phyloP scores from a whole-genome alignment of 2,329 filamentous ascomycete genomes.

The Dothideomycetes sp. region DNA sequence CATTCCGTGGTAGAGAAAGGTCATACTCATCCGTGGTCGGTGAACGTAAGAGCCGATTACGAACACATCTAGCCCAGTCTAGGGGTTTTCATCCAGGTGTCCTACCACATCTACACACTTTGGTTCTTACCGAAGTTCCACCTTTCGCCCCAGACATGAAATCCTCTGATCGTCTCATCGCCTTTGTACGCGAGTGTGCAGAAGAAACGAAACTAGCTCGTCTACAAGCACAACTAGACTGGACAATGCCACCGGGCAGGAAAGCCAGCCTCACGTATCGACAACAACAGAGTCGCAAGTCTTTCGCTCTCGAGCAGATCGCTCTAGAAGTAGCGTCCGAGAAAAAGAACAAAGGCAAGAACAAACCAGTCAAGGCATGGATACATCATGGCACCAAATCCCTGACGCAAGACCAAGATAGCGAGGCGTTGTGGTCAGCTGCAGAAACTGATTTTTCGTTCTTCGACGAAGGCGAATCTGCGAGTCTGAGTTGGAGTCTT shows the following conservation, averaged over 20 bases:
- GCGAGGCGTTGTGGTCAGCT: constrained; percentile 51
- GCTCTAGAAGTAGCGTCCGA: constrained; percentile 45
- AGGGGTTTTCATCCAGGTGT: constrained; percentile 44
- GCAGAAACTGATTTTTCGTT: constrained; percentile 50
- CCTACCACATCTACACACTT: constrained; percentile 44
- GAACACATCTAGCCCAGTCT: constrained; percentile 18
- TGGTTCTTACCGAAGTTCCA: constrained; percentile 50
- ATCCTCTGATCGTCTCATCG: constrained; percentile 39
- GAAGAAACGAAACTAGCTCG: constrained; percentile 45
- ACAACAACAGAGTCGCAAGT: constrained; percentile 38
- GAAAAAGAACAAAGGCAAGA: constrained; percentile 33
- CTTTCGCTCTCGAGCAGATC: constrained; percentile 48
- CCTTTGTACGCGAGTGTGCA: constrained; percentile 49
- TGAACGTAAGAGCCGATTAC: constrained; percentile 23
- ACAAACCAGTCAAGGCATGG: constrained; percentile 35
- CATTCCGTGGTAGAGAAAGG: constrained; percentile 15
- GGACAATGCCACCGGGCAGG: constrained; percentile 49
- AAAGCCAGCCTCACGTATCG: constrained; percentile 33
- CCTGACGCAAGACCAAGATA: constrained; percentile 50
- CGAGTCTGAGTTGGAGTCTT: constrained; percentile 37
- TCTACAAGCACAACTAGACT: constrained; percentile 46
- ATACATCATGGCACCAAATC: constrained; percentile 41
- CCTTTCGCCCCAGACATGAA: constrained; percentile 24
- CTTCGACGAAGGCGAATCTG: constrained; percentile 42
- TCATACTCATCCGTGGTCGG: constrained; percentile 24